A percentile compares a stretch with the other conserved stretches of the same genome.
phyloP scores from a whole-genome alignment of 495 filamentous ascomycete species.

The Amniculicola lignicola region DNA sequence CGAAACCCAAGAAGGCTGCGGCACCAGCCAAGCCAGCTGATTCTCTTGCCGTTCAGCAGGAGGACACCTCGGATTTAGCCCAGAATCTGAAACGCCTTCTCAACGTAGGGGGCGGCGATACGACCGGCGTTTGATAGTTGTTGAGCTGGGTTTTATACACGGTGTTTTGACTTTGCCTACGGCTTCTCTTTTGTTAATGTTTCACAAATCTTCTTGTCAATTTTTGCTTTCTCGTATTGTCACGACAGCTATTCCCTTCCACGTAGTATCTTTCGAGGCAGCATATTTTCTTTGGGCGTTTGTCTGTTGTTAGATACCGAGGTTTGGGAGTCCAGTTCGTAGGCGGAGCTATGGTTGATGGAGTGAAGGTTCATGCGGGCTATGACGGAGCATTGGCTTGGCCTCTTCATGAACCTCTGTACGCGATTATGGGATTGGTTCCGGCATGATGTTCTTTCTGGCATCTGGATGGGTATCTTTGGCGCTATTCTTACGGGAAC shows the following conservation, averaged over 20 bases:
- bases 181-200: background rate
- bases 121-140: constrained; percentile 9
- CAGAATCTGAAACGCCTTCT: constrained; percentile 26
- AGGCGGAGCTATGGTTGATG: too few species aligned
- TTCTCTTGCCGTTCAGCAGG: background rate
- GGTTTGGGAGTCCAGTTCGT: too few species aligned
- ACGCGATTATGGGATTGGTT: background rate
- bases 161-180: background rate
- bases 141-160: background rate
- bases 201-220: background rate
- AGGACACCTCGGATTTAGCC: constrained; percentile 5
- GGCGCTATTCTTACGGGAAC: background rate
- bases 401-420: background rate
- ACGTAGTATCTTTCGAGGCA: too few species aligned
- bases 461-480: background rate
- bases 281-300: background rate
- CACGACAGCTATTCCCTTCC: background rate
- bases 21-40: background rate
- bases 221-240: background rate
- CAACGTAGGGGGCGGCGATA: constrained; percentile 16
- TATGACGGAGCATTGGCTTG: background rate
- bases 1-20: constrained; percentile 3
- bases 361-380: background rate
- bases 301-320: background rate
- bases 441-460: background rate